Base-by-base conservation (phyloP, 2,329 filamentous ascomycete species). In the Claviceps digitariae region DNA sequence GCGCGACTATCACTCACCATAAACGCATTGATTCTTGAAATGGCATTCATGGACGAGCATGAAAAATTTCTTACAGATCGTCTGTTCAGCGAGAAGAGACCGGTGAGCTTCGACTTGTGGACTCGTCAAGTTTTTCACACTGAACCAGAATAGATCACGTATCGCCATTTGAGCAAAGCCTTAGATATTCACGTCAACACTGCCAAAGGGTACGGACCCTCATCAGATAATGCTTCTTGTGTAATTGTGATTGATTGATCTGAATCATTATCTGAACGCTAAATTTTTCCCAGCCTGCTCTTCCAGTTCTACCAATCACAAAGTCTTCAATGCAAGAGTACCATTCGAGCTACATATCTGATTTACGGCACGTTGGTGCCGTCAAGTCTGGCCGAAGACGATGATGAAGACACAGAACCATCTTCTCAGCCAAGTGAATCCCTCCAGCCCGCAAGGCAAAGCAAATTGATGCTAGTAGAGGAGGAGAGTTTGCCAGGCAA, bases 301-400 rank as follows among this genome's bases (percentile, higher is more conserved):
- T 95, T 84, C 68, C 90, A 95, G 34, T 97, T 95, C 60, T 81
- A 96, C 66, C 75, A 77, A 57, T 79, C 76, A 54, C 86, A 95
- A 85, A 67, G 94, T 93, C 79, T 81, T 90, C 17, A 94, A 81
- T 68, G 87, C 56, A 76, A 86, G 0, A 78, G 81, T 23, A 84
- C 82, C 27, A 74, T 96, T n/a, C 81, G 94, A 70, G 93, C 91
- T 46, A 96, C 90, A n/a, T 98, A 96, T 69, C 73, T 96, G 49
- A 66, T 98, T 47, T 86, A 83, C 50, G 93, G 91, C 41, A 78
- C 73, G 23, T 20, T 44, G 21, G 23, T 34, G 8, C 23, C 48
- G n/a, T n/a, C 46, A 38, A 10, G n/a, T 25, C 17, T n/a, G 12
- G 13, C 15, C 23, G 15, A 34, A 25, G 49, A 86, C 51, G 79